Evolutionary conservation across 768 basidiomycete species (phyloP), one percentile per base, ranked within the genome.

Genomic region (Thelephora aurantiotincta): DNA sequence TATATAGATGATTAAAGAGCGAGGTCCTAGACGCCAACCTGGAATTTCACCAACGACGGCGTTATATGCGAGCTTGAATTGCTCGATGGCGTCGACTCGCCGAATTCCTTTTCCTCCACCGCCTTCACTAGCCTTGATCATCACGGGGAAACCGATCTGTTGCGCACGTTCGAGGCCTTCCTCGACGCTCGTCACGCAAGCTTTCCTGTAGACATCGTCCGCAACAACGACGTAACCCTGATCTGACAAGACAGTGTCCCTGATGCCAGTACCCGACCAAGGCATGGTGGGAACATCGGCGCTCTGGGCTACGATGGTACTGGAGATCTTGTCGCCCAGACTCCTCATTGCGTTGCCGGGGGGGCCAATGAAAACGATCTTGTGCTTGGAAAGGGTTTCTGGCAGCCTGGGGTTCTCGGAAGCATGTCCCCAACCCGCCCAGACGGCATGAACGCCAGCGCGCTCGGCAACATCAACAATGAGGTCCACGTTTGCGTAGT

Each of bases 371-470:
- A 99, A 99, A 50, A 99, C 86, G 61, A 99, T 93, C 67, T 91
- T 94, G 69, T 92, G 76, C 3, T 90, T 82, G 30, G 85, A 79
- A 36, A 99, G 77, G 50, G 84, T 85, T 63, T 99, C 96, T 0
- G 96, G 96, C 18, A 99, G 68, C 47, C 92, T 81, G 1, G 96
- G 96, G 64, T 99, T 99, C 65, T 99, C 96, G 2, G 96, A 98
- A 22, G 96, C 96, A 64, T 99, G 96, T 44, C 96, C 96, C 96
- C 96, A 99, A 49, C 96, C 96, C 33, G 96, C 96, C 96, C 96
- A 99, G 20, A 99, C 96, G 38, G 96, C 96, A 59, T 99, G 96
- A 1, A 98, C 96, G 30, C 92, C 96, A 18, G 91, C 76, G 54
- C 96, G 82, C 66, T 99, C 93, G 37, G 96, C 96, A 49, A 99